These are phyloP conservation scores for Neoboletus subvelutipes DNA, from an alignment of 768 basidiomycete species.

Conservation along the genomic window DNA sequence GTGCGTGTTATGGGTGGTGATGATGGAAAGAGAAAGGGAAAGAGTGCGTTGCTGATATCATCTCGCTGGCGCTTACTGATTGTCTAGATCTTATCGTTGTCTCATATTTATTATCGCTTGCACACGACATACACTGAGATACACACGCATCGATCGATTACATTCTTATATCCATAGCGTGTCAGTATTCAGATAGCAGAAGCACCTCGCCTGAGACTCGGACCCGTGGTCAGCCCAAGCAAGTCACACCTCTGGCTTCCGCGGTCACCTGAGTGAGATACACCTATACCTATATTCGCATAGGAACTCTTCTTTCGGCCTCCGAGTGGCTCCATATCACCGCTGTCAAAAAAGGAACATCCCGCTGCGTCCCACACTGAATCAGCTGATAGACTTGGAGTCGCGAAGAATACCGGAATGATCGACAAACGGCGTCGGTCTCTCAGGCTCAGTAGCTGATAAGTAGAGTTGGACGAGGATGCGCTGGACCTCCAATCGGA, in stretches of 20 bases:
- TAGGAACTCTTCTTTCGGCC: slow-evolving; percentile 59
- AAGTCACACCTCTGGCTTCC: neutral
- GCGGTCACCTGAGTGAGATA: slow-evolving; percentile 32
- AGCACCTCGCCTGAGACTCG: slow-evolving; percentile 34
- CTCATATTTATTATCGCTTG: slow-evolving; percentile 16
- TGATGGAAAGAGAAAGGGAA: slow-evolving; percentile 4
- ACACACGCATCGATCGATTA: neutral
- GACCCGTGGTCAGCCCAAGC: slow-evolving; percentile 4
- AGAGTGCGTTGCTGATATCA: neutral
- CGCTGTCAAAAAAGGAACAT: slow-evolving; percentile 81
- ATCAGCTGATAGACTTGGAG: slow-evolving; percentile 38
- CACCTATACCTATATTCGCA: slow-evolving; percentile 61
- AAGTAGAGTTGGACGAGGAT: slow-evolving; percentile 77
- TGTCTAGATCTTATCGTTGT: neutral
- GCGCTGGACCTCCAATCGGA: too few relatives aligned
- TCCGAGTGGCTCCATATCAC: slow-evolving; percentile 68
- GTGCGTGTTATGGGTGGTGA: slow-evolving; percentile 28
- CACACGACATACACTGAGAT: neutral
- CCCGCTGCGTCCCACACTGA: slow-evolving; percentile 45
- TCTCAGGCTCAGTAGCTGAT: slow-evolving; percentile 84
- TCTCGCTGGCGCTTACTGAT: neutral
- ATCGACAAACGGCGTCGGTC: slow-evolving; percentile 76
- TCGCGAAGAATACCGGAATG: slow-evolving; percentile 72
- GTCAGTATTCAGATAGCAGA: slow-evolving; percentile 28
- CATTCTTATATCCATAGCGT: neutral